phyloP scores from a whole-genome alignment of 164 flowering plant species.

The Vitis rupestris region DNA sequence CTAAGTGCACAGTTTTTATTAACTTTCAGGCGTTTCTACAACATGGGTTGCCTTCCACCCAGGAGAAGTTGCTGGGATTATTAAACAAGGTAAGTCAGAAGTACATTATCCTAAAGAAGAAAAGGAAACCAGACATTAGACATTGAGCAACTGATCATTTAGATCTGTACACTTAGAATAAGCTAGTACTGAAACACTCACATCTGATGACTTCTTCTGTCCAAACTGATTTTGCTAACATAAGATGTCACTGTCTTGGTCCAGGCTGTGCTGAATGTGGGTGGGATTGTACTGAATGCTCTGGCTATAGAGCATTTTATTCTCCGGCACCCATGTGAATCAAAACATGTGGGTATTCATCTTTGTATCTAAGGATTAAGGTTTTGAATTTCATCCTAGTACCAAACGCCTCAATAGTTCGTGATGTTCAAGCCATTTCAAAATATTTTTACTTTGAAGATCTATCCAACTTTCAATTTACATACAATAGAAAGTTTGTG shows the following conservation, averaged over 20 bases:
- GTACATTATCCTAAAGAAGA: not conserved
- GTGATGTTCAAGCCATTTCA: no score
- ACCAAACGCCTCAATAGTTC: no score
- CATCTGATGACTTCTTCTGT: not conserved
- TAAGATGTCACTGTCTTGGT: not conserved
- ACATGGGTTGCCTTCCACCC: slow-evolving; percentile 77
- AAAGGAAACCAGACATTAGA: not conserved
- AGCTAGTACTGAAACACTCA: not conserved
- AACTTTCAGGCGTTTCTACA: slow-evolving; percentile 82
- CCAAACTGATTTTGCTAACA: not conserved
- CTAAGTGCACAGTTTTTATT: not conserved
- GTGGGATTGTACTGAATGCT: slow-evolving; percentile 80
- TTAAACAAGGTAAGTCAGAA: slow-evolving; percentile 70
- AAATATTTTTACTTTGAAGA: no score
- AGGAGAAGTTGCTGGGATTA: slow-evolving; percentile 56
- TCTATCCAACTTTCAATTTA: no score
- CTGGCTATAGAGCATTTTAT: slow-evolving; percentile 89
- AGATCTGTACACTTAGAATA: not conserved
- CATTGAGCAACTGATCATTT: not conserved
- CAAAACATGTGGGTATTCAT: slow-evolving; percentile 43
- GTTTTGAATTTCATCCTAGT: not conserved
- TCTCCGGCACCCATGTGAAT: slow-evolving; percentile 69
- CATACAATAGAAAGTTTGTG: no score
- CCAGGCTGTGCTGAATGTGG: slow-evolving; percentile 87
- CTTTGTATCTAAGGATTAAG: not conserved